These are phyloP conservation scores for Pichia cephalocereana DNA, from an alignment of 805 yeast genomes.

Conservation along the genomic window DNA sequence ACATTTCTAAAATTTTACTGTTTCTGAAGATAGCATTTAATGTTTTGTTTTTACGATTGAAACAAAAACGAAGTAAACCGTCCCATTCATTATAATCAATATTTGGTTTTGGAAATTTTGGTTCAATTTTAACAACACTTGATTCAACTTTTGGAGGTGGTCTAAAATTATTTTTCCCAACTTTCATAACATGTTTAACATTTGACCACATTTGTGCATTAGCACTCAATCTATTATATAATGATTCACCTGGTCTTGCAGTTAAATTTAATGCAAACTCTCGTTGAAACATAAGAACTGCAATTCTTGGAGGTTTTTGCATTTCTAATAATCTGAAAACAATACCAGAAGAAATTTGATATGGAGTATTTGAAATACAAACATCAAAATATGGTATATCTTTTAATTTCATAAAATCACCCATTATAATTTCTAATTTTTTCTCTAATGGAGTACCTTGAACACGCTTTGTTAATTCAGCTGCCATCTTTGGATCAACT, in stretches of 20 bases:
- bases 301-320: slow-evolving; percentile 90
- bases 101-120: slow-evolving; percentile 88
- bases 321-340: slow-evolving; percentile 86
- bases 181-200: slow-evolving; percentile 97
- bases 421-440: slow-evolving; percentile 82
- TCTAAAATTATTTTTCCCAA: slow-evolving; percentile 90
- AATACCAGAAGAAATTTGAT: slow-evolving; percentile 93
- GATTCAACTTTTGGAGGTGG: slow-evolving; percentile 99
- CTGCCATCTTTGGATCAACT: slow-evolving; percentile 99
- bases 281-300: slow-evolving; percentile 95
- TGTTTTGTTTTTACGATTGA: slow-evolving; percentile 89
- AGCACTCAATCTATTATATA: slow-evolving; percentile 89
- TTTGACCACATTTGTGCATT: slow-evolving; percentile 99
- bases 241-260: slow-evolving; percentile 93
- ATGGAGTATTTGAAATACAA: slow-evolving; percentile 95
- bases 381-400: slow-evolving; percentile 83
- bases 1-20: slow-evolving; percentile 62
- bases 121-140: slow-evolving; percentile 87
- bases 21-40: slow-evolving; percentile 89
- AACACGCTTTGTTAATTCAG: slow-evolving; percentile 93
- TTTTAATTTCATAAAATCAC: slow-evolving; percentile 94
- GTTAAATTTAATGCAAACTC: slow-evolving; percentile 90
- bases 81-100: slow-evolving; percentile 96
- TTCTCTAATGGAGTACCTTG: slow-evolving; percentile 94
- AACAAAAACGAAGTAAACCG: slow-evolving; percentile 82